Evolutionary conservation across 2,329 filamentous ascomycete species (phyloP), one percentile per base, ranked within the genome.

Genomic region (Parastagonospora nodorum): DNA sequence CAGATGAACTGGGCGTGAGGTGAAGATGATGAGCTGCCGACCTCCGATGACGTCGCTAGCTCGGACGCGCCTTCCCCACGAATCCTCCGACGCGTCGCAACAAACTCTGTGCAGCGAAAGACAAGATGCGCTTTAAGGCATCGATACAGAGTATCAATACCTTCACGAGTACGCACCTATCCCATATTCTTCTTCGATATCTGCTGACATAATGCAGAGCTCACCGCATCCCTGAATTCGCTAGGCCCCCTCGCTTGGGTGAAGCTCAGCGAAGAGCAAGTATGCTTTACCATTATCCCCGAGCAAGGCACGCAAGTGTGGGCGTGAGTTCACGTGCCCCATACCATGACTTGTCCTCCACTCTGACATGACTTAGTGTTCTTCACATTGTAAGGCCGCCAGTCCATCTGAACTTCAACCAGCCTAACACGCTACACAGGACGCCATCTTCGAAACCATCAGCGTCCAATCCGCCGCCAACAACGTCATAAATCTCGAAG

Each of bases 301-400:
- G 92, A 97, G 71, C 88, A 90, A 67, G 93, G 94, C 53, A 95
- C 91, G 8, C 93, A 97, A 80, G 93, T 97, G 47, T 99, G 94
- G 94, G 90, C 92, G 81, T 92, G 81, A 70, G 87, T 85, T 38
- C 55, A 36, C 29, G 45, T 44, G 61, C 68, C 30, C 14, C 33
- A 37, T 51, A 41, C 46, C 37, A 48, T 41, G 29, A 38, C 45
- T 33, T 14, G 40, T 37, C 28, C 8, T 39, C 45, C 50, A 12
- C 12, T 67, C 71, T 63, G 61, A 66, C 48, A 6, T 42, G 1
- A 12, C 40, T 8, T 46, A 79, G 77, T 33, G 75, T 77, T 15
- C 66, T 78, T 7, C 65, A 68, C 4, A 73, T 77, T 50, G 73
- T 78, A 67, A 71, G 74, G 63, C 14, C 43, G 76, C 78, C 11